These are phyloP conservation scores for Tephrocybe sp. DNA, from an alignment of 768 basidiomycete genomes.

Conservation along the genomic window DNA sequence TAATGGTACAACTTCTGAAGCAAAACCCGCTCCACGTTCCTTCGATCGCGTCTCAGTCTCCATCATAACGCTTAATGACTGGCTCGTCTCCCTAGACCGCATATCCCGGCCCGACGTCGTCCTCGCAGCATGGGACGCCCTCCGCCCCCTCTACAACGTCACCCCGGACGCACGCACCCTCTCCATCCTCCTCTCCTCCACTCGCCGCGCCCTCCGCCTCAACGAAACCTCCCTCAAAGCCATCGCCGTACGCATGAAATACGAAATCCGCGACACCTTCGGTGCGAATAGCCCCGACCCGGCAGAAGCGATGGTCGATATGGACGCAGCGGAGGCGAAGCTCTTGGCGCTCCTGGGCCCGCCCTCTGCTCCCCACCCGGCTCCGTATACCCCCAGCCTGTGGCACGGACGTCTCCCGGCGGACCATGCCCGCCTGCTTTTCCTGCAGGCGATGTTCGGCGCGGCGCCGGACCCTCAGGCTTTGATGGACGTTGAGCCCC, in stretches of 20 bases:
- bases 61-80: conserved; percentile 31
- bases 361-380: neutral
- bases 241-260: conserved; percentile 40
- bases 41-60: conserved; percentile 6
- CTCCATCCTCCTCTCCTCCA: conserved; percentile 57
- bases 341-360: neutral
- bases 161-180: conserved; percentile 55
- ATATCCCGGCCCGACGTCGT: conserved; percentile 59
- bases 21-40: neutral
- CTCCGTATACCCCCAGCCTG: conserved; percentile 17
- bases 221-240: conserved; percentile 49
- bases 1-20: neutral
- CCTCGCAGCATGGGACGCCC: conserved; percentile 67
- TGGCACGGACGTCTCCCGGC: conserved; percentile 19
- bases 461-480: conserved; percentile 31
- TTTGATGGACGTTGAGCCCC: conserved; percentile 30
- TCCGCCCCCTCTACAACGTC: conserved; percentile 55
- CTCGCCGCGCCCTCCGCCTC: conserved; percentile 47
- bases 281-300: neutral
- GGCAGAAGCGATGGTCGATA: neutral
- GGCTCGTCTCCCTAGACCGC: conserved; percentile 47
- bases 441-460: conserved; percentile 54
- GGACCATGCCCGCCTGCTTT: conserved; percentile 30
- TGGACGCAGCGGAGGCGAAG: neutral
- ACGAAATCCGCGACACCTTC: conserved; percentile 7